A percentile compares a stretch with the other conserved stretches of the same genome.
phyloP scores from a whole-genome alignment of 257 asterid genomes.

The Eustoma russellianum region DNA sequence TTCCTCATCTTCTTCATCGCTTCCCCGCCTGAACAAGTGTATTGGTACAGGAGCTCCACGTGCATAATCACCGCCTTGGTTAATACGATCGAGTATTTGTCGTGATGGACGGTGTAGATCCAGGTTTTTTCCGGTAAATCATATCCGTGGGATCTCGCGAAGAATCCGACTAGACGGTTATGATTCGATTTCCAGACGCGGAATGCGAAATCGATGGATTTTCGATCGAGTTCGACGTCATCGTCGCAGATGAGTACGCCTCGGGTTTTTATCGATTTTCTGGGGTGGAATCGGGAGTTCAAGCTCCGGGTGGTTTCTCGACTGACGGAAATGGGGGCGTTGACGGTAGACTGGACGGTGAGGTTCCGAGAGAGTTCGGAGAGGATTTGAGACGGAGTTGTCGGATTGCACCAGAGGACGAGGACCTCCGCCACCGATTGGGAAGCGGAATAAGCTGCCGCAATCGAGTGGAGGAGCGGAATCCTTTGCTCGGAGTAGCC shows the following conservation, averaged over 20 bases:
- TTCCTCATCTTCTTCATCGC: constrained; percentile 14
- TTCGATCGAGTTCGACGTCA: constrained; percentile 52
- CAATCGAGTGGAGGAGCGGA: constrained; percentile 59
- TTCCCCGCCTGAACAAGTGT: constrained; percentile 43
- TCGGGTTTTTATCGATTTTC: constrained; percentile 37
- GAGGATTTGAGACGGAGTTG: constrained; percentile 47
- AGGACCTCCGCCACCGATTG: constrained; percentile 48
- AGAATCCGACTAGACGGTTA: constrained; percentile 54
- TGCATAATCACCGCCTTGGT: constrained; percentile 66
- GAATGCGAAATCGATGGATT: constrained; percentile 63
- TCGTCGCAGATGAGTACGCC: constrained; percentile 88
- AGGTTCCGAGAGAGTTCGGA: constrained; percentile 44
- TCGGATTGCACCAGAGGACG: constrained; percentile 78
- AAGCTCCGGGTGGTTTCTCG: constrained; percentile 63
- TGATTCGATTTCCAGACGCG: constrained; percentile 55
- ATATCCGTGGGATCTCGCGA: constrained; percentile 80
- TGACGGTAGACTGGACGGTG: constrained; percentile 26
- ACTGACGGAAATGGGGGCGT: constrained; percentile 31
- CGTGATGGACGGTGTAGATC: constrained; percentile 71
- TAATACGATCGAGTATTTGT: constrained; percentile 62
- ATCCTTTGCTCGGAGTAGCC: constrained; percentile 87
- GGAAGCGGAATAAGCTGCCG: constrained; percentile 57
- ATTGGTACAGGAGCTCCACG: constrained; percentile 34
- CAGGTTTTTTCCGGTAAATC: constrained; percentile 47
- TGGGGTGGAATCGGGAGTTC: constrained; percentile 72